Evolutionary conservation across 306 rosid species (phyloP).

Genomic region (Quercus aquifolioides): DNA sequence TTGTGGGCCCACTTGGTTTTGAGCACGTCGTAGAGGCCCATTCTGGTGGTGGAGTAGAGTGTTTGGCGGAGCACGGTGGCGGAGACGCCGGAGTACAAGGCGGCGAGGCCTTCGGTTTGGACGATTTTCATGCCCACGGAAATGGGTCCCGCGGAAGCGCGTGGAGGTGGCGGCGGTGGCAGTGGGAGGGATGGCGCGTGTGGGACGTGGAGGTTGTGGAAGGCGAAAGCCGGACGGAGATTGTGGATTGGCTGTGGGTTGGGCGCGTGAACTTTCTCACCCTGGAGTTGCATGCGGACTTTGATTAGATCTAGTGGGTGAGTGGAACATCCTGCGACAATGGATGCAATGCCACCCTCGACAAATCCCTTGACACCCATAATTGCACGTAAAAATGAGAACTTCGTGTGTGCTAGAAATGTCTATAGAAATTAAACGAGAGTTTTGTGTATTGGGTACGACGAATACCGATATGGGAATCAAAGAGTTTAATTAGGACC

Average conservation of each 20-base stretch:
- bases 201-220: conserved; percentile 24
- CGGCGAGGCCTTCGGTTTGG: conserved; percentile 49
- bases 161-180: background rate
- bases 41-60: conserved; percentile 77
- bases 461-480: background rate
- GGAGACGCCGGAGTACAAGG: conserved; percentile 70
- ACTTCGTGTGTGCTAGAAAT: too few species aligned
- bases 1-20: conserved; percentile 69
- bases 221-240: conserved; percentile 57
- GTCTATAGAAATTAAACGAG: too few species aligned
- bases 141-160: conserved; percentile 39
- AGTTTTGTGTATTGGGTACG: too few species aligned
- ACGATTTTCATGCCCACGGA: conserved; percentile 45
- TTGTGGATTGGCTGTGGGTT: conserved; percentile 22
- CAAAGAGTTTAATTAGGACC: background rate
- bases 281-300: conserved; percentile 85
- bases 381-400: too few species aligned
- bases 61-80: conserved; percentile 80
- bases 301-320: conserved; percentile 78
- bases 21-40: conserved; percentile 77
- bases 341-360: conserved; percentile 66
- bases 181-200: conserved; percentile 2
- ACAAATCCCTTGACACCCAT: conserved; percentile 52
- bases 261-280: conserved; percentile 36
- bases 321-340: conserved; percentile 57